A percentile compares a stretch with the other conserved stretches of the same genome.
phyloP scores from a whole-genome alignment of 495 filamentous ascomycete species.

The Lichina pygmaea region DNA sequence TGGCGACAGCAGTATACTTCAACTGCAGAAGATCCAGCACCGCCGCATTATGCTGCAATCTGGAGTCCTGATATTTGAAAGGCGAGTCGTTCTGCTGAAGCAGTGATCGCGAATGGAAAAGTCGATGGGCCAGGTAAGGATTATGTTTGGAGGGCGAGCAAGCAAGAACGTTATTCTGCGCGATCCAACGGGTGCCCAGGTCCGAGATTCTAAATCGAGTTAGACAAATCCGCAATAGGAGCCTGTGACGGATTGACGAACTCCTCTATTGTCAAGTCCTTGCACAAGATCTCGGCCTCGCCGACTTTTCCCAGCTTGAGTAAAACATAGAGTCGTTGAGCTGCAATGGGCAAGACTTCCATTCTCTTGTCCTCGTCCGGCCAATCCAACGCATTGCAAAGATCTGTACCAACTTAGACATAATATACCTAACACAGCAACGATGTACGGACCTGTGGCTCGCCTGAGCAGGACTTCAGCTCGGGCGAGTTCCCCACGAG shows the following conservation, averaged over 20 bases:
- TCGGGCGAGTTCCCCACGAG: constrained; percentile 45
- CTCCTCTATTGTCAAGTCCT: constrained; percentile 34
- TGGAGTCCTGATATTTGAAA: constrained; percentile 48
- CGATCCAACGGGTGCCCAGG: constrained; percentile 45
- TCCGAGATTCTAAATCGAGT: constrained; percentile 37
- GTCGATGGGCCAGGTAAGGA: constrained; percentile 48
- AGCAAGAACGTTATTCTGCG: constrained; percentile 49
- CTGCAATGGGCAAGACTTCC: constrained; percentile 61
- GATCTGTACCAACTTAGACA: constrained; percentile 18
- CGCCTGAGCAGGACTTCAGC: constrained; percentile 58
- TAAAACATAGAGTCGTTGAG: constrained; percentile 67
- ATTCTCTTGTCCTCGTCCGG: constrained; percentile 55
- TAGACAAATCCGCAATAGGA: not conserved
- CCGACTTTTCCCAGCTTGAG: constrained; percentile 41
- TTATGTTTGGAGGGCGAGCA: constrained; percentile 31
- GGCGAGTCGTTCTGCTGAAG: constrained; percentile 37
- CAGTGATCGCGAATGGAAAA: constrained; percentile 28
- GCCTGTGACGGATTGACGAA: constrained; percentile 13
- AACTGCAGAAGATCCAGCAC: constrained; percentile 47
- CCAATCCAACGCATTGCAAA: constrained; percentile 61
- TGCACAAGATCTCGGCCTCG: constrained; percentile 41
- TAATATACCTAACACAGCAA: not conserved
- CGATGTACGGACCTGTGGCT: constrained; percentile 29
- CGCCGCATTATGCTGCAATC: constrained; percentile 41
- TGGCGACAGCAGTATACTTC: constrained; percentile 49